Evolutionary conservation across 257 asterid genomes (phyloP), one percentile per base, ranked within the genome.

Genomic region (Cinchona pubescens): DNA sequence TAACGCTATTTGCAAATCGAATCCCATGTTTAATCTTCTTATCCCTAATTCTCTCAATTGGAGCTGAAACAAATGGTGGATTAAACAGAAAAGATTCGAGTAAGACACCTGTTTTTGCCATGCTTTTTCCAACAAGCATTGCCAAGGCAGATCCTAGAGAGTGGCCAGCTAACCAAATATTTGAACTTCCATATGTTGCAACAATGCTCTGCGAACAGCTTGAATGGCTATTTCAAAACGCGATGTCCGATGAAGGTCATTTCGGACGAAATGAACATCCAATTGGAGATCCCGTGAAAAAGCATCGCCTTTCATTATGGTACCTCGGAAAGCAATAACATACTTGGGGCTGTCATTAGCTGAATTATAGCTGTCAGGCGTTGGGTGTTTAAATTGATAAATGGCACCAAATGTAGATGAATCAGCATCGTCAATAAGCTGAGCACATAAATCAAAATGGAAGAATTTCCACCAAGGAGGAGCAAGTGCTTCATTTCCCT

Each of bases 81-180:
- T 95, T 95, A 66, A 95, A 95, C 71, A 95, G 73, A 82, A 78
- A 95, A 0, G 97, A 83, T 15, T 91, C 93, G 2, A 95, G 87
- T 21, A 78, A 78, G 60, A 88, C 73, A 0, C 96, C 93, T 0
- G 75, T 84, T 78, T 88, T 89, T 1, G 91, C 97, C 93, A 87
- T 91, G 60, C 73, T 85, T 84, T 90, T 92, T 0, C 98, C 99
- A 1, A 89, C 94, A 6, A 90, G 93, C 89, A 95, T 42, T 14
- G 97, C 95, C 87, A 91, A 84, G 67, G 98, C 88, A 3, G 99
- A 87, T 14, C 99, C 99, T 0, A 95, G 91, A 45, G 99, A 95
- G 75, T 92, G 99, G 0, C 99, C 97, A 2, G 93, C 83, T 67
- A 95, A 61, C 99, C 99, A 95, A 37, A 95, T 63, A 43, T 78